Percentiles rank a stretch among this genome's conserved stretches.
These are phyloP conservation scores for Aspergillus hortae DNA, from an alignment of 2,329 filamentous ascomycete genomes.

Conservation along the genomic window DNA sequence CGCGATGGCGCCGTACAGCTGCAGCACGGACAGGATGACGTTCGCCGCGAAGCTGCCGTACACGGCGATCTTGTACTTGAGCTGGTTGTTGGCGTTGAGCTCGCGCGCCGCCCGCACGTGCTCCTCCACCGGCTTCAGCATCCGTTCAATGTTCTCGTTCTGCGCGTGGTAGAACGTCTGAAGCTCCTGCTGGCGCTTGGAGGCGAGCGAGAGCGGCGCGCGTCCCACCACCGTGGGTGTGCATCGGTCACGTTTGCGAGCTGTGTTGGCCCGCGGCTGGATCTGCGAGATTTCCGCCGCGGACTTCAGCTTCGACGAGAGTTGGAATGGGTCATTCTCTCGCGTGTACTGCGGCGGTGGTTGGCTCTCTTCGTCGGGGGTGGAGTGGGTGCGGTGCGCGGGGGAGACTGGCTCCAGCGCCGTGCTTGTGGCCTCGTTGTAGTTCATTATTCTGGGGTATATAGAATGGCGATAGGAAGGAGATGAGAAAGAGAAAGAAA, in stretches of 20 bases:
- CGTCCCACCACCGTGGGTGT: conserved; percentile 26
- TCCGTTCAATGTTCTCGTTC: conserved; percentile 87
- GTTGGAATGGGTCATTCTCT: conserved; percentile 76
- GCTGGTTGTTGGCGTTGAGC: conserved; percentile 73
- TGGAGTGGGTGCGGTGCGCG: conserved; percentile 19
- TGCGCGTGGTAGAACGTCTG: conserved; percentile 83
- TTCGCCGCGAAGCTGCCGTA: conserved; percentile 74
- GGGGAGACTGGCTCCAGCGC: conserved; percentile 34
- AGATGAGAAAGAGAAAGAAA: too few species aligned
- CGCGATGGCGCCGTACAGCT: conserved; percentile 82
- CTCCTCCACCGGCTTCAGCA: conserved; percentile 90
- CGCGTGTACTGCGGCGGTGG: conserved; percentile 54
- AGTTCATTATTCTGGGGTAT: conserved; percentile 8
- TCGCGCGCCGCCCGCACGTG: conserved; percentile 79
- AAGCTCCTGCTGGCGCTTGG: conserved; percentile 38
- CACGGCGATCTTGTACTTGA: conserved; percentile 61
- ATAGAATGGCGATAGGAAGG: too few species aligned
- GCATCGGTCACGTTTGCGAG: conserved; percentile 59
- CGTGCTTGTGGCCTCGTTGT: conserved; percentile 38
- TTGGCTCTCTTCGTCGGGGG: conserved; percentile 45
- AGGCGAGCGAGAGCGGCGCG: conserved; percentile 35
- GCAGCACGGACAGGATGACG: conserved; percentile 70
- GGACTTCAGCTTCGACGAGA: conserved; percentile 74
- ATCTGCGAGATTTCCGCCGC: conserved; percentile 72
- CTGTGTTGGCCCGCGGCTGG: conserved; percentile 65